phyloP scores from a whole-genome alignment of 164 flowering plant species.

The Santalum album region DNA sequence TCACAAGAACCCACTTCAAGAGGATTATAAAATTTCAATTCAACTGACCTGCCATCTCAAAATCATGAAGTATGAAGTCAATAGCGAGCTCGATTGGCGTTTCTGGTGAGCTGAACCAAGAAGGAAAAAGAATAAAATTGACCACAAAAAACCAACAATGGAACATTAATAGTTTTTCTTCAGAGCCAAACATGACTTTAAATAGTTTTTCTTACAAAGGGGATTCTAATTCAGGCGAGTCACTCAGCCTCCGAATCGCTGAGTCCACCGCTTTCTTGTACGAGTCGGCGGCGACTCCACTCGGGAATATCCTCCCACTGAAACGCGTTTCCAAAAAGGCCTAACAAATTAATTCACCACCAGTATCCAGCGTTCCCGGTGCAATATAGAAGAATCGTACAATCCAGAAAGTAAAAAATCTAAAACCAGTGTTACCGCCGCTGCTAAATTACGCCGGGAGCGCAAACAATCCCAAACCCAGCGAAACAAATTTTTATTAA shows the following conservation, averaged over 20 bases:
- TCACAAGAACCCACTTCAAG: neutral
- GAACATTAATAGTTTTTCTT: neutral
- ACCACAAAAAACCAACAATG: too few relatives aligned
- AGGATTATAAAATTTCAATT: neutral
- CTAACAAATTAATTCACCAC: too few relatives aligned
- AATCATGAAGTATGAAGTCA: constrained; percentile 90
- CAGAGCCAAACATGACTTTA: neutral
- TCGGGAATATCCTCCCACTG: constrained; percentile 85
- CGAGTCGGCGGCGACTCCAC: constrained; percentile 70
- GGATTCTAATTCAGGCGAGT: constrained; percentile 16
- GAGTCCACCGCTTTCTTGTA: constrained; percentile 82
- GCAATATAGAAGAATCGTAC: too few relatives aligned
- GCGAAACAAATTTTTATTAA: too few relatives aligned
- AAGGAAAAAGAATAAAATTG: neutral
- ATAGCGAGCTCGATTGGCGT: constrained; percentile 94
- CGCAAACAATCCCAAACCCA: neutral
- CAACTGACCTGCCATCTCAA: constrained; percentile 85
- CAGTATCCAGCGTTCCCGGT: too few relatives aligned
- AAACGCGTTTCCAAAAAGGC: too few relatives aligned
- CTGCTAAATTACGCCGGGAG: constrained; percentile 10
- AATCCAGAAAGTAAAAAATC: too few relatives aligned
- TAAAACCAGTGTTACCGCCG: too few relatives aligned
- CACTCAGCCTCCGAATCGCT: constrained; percentile 49
- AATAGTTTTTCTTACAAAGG: constrained; percentile 22
- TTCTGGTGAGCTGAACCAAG: constrained; percentile 37